Conservation (phyloP, 192 early-diverging fungal species). For the Podochytrium sp. region DNA sequence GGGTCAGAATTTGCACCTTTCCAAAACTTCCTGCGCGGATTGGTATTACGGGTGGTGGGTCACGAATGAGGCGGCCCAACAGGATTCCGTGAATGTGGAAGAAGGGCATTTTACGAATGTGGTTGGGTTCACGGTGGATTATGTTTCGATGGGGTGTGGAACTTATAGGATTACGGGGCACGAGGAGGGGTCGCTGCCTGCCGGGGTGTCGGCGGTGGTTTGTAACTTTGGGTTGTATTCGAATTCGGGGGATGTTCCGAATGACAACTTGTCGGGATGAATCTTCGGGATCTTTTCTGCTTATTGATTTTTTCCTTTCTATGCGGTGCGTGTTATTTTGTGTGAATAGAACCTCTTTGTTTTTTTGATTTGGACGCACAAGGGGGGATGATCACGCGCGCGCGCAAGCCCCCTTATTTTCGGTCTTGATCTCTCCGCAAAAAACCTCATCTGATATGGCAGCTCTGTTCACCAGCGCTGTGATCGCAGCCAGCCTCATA, state of each 20-base stretch:
- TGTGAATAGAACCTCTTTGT: too few species aligned
- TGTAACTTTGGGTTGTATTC: conserved; percentile 16
- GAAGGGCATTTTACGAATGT: conserved; percentile 18
- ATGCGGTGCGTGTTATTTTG: too few species aligned
- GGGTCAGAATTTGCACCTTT: conserved; percentile 24
- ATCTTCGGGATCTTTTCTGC: too few species aligned
- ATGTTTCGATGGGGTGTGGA: neutral
- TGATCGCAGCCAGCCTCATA: neutral
- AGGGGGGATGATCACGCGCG: too few species aligned
- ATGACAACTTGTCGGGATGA: too few species aligned
- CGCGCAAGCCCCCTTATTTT: too few species aligned
- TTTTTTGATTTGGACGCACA: too few species aligned
- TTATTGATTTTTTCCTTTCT: too few species aligned
- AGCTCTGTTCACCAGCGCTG: neutral
- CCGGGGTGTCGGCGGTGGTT: neutral
- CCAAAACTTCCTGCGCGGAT: neutral
- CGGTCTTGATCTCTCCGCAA: too few species aligned
- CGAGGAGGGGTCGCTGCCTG: too few species aligned
- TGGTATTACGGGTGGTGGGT: conserved; percentile 20
- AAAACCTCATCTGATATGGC: too few species aligned
- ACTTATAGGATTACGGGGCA: conserved; percentile 3
- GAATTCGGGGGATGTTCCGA: too few species aligned
- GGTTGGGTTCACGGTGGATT: conserved; percentile 2
- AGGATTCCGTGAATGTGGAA: neutral
- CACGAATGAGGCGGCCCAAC: neutral